phyloP scores from a whole-genome alignment of 495 filamentous ascomycete species.

The Penicillium subrubescens region DNA sequence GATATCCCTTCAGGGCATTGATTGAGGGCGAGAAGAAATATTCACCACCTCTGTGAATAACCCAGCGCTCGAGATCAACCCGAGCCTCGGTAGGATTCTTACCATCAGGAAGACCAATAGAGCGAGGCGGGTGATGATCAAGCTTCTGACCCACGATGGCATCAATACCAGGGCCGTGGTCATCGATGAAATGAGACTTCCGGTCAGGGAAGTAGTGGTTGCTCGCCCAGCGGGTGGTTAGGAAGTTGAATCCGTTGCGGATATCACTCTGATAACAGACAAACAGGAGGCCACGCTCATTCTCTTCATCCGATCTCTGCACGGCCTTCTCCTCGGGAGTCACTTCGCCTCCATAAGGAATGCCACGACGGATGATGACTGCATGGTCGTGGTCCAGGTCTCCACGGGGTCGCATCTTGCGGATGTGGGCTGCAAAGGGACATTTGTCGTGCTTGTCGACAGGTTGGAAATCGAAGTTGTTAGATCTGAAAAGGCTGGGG shows the following conservation, averaged over 20 bases:
- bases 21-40: background rate
- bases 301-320: constrained; percentile 7
- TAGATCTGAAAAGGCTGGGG: constrained; percentile 20
- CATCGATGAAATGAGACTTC: constrained; percentile 5
- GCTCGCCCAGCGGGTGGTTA: constrained; percentile 5
- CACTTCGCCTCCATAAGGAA: background rate
- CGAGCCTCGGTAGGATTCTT: background rate
- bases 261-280: constrained; percentile 29
- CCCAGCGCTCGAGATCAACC: background rate
- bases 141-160: constrained; percentile 25
- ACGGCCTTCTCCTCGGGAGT: background rate
- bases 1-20: background rate
- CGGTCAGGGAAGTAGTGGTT: constrained; percentile 22
- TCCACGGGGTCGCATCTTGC: constrained; percentile 36
- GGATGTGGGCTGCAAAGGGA: constrained; percentile 40
- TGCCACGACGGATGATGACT: background rate
- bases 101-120: constrained; percentile 19
- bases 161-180: constrained; percentile 24
- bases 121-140: constrained; percentile 17
- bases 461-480: constrained; percentile 34
- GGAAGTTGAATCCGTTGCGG: constrained; percentile 29
- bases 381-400: constrained; percentile 15
- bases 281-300: constrained; percentile 26
- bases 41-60: background rate
- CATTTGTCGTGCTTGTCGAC: constrained; percentile 20